These are phyloP conservation scores for Fusarium oxysporum DNA, from an alignment of 2,329 filamentous ascomycete genomes.

Conservation along the genomic window DNA sequence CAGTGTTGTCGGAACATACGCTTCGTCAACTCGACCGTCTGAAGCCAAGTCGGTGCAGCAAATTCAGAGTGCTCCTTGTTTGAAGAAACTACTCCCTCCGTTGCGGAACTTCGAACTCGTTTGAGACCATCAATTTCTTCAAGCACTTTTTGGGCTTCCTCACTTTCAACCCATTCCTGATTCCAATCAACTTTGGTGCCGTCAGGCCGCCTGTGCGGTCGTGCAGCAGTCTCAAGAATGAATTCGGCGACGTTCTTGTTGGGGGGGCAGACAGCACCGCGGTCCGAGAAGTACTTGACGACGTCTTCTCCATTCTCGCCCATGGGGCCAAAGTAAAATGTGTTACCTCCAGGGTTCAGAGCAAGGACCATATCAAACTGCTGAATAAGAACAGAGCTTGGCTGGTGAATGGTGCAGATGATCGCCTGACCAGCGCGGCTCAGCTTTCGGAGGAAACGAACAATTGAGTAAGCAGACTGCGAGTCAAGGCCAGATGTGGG, in stretches of 20 bases:
- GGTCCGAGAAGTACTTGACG: slow-evolving; percentile 65
- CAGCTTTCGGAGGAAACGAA: slow-evolving; percentile 68
- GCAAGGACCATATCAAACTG: slow-evolving; percentile 66
- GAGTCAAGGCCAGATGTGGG: slow-evolving; percentile 67
- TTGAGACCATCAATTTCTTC: slow-evolving; percentile 66
- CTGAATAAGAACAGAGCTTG: slow-evolving; percentile 64
- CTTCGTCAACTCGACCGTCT: slow-evolving; percentile 75
- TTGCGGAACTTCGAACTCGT: slow-evolving; percentile 32
- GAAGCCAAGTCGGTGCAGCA: slow-evolving; percentile 71
- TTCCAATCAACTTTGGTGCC: slow-evolving; percentile 73
- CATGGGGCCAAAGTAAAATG: slow-evolving; percentile 66
- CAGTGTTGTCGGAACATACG: slow-evolving; percentile 79
- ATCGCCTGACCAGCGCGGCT: slow-evolving; percentile 69
- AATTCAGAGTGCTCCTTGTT: slow-evolving; percentile 62
- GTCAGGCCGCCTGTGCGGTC: slow-evolving; percentile 49
- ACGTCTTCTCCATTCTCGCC: slow-evolving; percentile 59
- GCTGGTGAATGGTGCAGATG: slow-evolving; percentile 70
- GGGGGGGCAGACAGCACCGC: slow-evolving; percentile 74
- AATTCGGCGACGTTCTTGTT: slow-evolving; percentile 62
- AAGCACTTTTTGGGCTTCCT: slow-evolving; percentile 68
- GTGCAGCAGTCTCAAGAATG: slow-evolving; percentile 59
- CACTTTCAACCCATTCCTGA: slow-evolving; percentile 76
- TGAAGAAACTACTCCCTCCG: slow-evolving; percentile 12
- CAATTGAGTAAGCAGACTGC: slow-evolving; percentile 67
- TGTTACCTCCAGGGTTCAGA: slow-evolving; percentile 62